phyloP scores from a whole-genome alignment of 2,329 filamentous ascomycete species.

The Diaporthe australafricana region DNA sequence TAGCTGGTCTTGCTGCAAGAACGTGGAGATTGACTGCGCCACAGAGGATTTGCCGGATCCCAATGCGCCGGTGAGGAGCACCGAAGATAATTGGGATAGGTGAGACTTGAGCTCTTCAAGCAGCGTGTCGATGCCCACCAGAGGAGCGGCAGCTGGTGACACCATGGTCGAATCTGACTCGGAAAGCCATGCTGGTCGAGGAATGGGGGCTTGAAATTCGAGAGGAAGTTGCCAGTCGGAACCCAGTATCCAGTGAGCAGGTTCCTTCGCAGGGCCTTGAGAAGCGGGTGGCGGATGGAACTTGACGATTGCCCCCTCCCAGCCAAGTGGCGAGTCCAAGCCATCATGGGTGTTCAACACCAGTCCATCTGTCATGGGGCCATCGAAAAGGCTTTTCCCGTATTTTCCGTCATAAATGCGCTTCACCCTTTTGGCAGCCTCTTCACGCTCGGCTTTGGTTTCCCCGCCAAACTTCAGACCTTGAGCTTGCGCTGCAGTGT shows the following conservation, averaged over 20 bases:
- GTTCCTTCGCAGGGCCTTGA: constrained; percentile 59
- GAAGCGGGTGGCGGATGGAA: constrained; percentile 71
- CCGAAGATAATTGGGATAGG: constrained; percentile 86
- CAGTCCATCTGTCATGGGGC: constrained; percentile 90
- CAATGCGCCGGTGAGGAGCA: constrained; percentile 87
- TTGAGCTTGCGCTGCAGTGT: constrained; percentile 65
- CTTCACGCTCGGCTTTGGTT: constrained; percentile 84
- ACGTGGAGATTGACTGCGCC: constrained; percentile 79
- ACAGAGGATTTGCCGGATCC: constrained; percentile 92
- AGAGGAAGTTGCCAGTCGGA: constrained; percentile 79
- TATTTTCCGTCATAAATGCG: constrained; percentile 74
- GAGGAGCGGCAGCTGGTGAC: constrained; percentile 49
- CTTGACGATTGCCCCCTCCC: constrained; percentile 86
- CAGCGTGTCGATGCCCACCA: constrained; percentile 88
- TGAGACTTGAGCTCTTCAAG: constrained; percentile 80
- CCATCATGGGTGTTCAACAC: constrained; percentile 72
- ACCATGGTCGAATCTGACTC: constrained; percentile 54
- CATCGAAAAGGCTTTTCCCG: constrained; percentile 76
- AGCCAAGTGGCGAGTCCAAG: constrained; percentile 68
- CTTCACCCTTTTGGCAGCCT: constrained; percentile 77
- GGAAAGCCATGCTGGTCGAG: constrained; percentile 69
- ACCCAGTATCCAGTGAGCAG: constrained; percentile 78
- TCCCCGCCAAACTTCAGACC: constrained; percentile 90
- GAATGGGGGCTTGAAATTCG: constrained; percentile 80
- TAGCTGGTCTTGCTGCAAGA: constrained; percentile 76